These are phyloP conservation scores for Cladophialophora bantiana DNA, from an alignment of 2,329 filamentous ascomycete genomes.

Conservation along the genomic window DNA sequence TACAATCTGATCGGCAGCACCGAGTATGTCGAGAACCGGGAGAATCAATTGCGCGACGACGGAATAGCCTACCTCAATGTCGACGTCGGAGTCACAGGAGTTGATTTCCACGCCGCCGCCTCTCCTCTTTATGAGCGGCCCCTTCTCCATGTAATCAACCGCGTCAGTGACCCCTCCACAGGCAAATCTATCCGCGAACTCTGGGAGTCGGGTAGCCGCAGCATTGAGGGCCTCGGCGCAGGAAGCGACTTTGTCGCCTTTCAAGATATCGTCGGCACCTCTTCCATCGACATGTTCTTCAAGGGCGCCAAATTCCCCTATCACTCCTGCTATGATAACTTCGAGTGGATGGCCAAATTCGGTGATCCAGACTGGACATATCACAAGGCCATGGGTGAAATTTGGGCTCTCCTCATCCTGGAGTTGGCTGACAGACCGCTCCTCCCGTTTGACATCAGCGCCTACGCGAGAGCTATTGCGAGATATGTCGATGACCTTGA, in stretches of 20 bases:
- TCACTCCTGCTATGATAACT: slow-evolving; percentile 88
- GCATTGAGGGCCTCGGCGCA: slow-evolving; percentile 73
- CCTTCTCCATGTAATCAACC: slow-evolving; percentile 74
- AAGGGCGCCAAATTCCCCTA: slow-evolving; percentile 70
- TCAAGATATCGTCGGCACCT: slow-evolving; percentile 87
- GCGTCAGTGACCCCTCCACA: slow-evolving; percentile 71
- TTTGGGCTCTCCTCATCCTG: slow-evolving; percentile 81
- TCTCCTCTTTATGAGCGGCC: slow-evolving; percentile 80
- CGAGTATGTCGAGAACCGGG: slow-evolving; percentile 88
- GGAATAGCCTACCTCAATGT: slow-evolving; percentile 92
- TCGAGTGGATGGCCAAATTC: slow-evolving; percentile 80
- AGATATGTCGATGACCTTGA: slow-evolving; percentile 72
- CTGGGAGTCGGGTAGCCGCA: slow-evolving; percentile 71
- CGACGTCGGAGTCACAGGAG: slow-evolving; percentile 79
- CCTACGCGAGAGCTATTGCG: slow-evolving; percentile 72
- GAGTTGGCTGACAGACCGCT: slow-evolving; percentile 83
- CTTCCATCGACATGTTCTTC: slow-evolving; percentile 86
- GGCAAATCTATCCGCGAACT: slow-evolving; percentile 70
- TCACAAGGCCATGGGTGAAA: slow-evolving; percentile 78
- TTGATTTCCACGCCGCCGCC: slow-evolving; percentile 76
- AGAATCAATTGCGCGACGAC: slow-evolving; percentile 73
- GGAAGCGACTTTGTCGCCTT: slow-evolving; percentile 88
- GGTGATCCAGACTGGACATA: slow-evolving; percentile 85
- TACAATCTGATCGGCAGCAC: slow-evolving; percentile 95
- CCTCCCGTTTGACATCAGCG: slow-evolving; percentile 78